Conservation (phyloP, 345 rosid species). For the Syzygium grande region DNA sequence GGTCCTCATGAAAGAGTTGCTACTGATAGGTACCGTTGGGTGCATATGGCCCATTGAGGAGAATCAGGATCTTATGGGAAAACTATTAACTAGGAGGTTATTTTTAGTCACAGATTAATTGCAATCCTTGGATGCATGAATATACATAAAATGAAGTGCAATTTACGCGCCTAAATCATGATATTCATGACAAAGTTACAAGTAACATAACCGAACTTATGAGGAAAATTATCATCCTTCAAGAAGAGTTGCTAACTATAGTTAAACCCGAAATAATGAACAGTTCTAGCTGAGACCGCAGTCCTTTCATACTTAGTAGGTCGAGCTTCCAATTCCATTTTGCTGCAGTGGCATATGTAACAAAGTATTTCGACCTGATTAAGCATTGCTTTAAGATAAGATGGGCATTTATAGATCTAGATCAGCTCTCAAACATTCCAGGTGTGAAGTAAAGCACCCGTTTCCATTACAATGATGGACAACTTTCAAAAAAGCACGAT, state of each 20-base stretch:
- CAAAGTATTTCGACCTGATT: not conserved
- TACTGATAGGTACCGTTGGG: too few species aligned
- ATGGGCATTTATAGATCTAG: not conserved
- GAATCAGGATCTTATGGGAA: too few species aligned
- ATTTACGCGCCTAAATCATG: not conserved
- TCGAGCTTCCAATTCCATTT: not conserved
- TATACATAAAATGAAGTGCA: too few species aligned
- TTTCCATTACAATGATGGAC: not conserved
- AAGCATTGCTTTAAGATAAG: not conserved
- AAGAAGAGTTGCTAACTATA: not conserved
- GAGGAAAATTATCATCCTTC: not conserved
- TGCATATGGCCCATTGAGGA: too few species aligned
- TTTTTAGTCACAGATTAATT: not conserved
- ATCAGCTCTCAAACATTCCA: not conserved
- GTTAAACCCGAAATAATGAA: too few species aligned
- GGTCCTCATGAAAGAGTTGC: too few species aligned
- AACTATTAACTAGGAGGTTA: too few species aligned
- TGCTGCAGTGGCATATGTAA: not conserved
- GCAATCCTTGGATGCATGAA: not conserved
- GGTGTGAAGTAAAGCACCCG: not conserved
- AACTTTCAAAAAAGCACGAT: too few species aligned
- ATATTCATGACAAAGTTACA: not conserved
- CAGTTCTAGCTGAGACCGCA: not conserved
- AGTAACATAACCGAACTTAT: too few species aligned
- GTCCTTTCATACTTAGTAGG: not conserved